Base-by-base conservation (phyloP, 257 asterid species). In the Thymus quinquecostatus region DNA sequence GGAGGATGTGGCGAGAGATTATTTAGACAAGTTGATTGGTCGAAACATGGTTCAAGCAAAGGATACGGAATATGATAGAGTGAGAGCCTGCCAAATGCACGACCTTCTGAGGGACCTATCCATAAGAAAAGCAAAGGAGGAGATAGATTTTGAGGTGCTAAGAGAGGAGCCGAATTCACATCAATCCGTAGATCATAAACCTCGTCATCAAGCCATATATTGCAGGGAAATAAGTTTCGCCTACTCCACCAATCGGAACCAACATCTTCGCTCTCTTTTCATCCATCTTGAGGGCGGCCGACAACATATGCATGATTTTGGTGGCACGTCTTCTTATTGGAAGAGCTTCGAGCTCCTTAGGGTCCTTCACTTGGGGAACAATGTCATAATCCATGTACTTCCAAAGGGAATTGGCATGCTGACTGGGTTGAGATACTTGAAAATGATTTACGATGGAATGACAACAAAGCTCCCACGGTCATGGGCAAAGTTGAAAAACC, bases 71-170 rank as follows among this genome's bases (percentile, higher is more conserved):
- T 1, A 49, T 5, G 55, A 49, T 13, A 3, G 5, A 49, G 28
- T 49, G 13, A 49, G 6, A 56, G 38, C 10, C 7, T 72, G 74
- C 6, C 43, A 28, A 1, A 13, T 79, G 33, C 78, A 71, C 8
- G 78, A 75, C 62, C 83, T 75, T 69, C 38, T 75, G 3, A 56
- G 66, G 1, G 78, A 75, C 6, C 50, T 75, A 14, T 71, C 75
- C 34, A 66, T 79, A 21, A 32, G 2, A 21, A 47, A 75, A 13
- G 78, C 80, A 1, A 66, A 66, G 40, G 80, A 75, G 62, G 80
- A 79, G 64, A 70, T 75, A 2, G 43, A 43, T 30, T 73, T 79
- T 3, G 55, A 49, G 27, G 55, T 12, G 28, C 7, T 49, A 49
- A 49, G 55, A 13, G 55, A 13, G 8, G 55, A 49, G 8, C 7